phyloP scores from a whole-genome alignment of 1,139 yeast genomes.

The Yamadazyma sp. region DNA sequence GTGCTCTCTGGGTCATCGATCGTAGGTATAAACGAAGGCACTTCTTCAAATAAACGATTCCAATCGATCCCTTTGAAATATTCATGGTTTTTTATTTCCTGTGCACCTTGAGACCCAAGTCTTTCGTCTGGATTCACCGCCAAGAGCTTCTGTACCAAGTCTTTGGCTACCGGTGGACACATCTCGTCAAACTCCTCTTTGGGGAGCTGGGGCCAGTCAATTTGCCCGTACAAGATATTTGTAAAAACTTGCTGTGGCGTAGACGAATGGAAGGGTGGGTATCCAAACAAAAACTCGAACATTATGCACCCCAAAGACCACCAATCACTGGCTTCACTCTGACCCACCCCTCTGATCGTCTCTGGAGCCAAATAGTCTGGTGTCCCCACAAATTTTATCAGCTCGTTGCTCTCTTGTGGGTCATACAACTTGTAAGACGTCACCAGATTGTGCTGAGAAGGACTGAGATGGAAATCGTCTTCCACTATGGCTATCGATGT shows the following conservation, averaged over 20 bases:
- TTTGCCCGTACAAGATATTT: slow-evolving; percentile 69
- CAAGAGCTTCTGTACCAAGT: slow-evolving; percentile 65
- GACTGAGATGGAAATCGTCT: slow-evolving; percentile 39
- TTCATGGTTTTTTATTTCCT: slow-evolving; percentile 73
- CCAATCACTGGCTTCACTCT: slow-evolving; percentile 92
- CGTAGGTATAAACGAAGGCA: slow-evolving; percentile 82
- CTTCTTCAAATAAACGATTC: slow-evolving; percentile 70
- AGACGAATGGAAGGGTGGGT: slow-evolving; percentile 89
- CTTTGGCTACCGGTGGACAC: slow-evolving; percentile 70
- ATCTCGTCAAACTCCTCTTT: slow-evolving; percentile 53
- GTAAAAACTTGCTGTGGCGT: slow-evolving; percentile 81
- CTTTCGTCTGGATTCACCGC: slow-evolving; percentile 63
- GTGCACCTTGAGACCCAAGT: slow-evolving; percentile 74
- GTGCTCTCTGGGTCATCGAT: slow-evolving; percentile 84
- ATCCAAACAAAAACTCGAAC: slow-evolving; percentile 89
- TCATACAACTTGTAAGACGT: slow-evolving; percentile 67
- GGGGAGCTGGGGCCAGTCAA: slow-evolving; percentile 78
- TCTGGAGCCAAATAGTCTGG: slow-evolving; percentile 98
- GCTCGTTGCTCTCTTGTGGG: slow-evolving; percentile 51
- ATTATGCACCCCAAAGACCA: slow-evolving; percentile 97
- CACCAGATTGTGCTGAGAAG: slow-evolving; percentile 24
- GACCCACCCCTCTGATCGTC: slow-evolving; percentile 82
- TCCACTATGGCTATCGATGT: slow-evolving; percentile 56
- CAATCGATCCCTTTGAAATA: slow-evolving; percentile 75
- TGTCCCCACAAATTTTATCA: slow-evolving; percentile 81